A percentile compares a stretch with the other conserved stretches of the same genome.
Conservation (phyloP, 192 early-diverging fungal species). For the Backusella mclennaniae region DNA sequence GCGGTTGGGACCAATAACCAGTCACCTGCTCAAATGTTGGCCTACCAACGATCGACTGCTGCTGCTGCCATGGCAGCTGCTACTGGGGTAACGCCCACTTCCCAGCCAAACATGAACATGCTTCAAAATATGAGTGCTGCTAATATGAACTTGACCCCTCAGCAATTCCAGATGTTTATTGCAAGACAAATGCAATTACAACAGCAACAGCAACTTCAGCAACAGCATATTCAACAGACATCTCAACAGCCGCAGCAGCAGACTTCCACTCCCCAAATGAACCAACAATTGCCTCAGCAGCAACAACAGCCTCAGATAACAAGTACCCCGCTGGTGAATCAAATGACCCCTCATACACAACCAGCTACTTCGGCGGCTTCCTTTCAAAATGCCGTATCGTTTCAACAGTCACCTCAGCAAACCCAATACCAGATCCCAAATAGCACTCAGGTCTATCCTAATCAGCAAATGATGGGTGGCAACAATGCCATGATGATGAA, state of each 20-base stretch:
- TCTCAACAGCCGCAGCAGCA: background rate
- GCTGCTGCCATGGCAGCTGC: slow-evolving; percentile 13
- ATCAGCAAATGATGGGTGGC: background rate
- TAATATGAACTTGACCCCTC: slow-evolving; percentile 8
- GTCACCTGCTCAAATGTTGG: slow-evolving; percentile 20
- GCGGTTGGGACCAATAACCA: slow-evolving; percentile 3
- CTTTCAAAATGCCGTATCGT: background rate
- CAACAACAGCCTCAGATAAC: background rate
- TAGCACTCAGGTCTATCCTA: background rate
- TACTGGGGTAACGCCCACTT: background rate
- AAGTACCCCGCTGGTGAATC: background rate
- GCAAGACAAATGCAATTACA: slow-evolving; percentile 27
- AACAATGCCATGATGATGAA: background rate
- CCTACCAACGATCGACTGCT: slow-evolving; percentile 14
- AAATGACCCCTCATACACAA: background rate
- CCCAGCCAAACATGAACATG: background rate
- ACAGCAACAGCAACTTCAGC: background rate
- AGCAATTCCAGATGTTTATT: slow-evolving; percentile 27
- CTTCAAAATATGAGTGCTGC: slow-evolving; percentile 5
- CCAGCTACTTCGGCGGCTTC: background rate
- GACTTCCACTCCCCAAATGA: background rate
- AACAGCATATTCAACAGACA: background rate
- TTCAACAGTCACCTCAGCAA: background rate
- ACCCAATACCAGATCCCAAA: background rate
- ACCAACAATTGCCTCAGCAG: background rate